phyloP scores from a whole-genome alignment of 2,329 filamentous ascomycete genomes.

The Whalleya microplaca region DNA sequence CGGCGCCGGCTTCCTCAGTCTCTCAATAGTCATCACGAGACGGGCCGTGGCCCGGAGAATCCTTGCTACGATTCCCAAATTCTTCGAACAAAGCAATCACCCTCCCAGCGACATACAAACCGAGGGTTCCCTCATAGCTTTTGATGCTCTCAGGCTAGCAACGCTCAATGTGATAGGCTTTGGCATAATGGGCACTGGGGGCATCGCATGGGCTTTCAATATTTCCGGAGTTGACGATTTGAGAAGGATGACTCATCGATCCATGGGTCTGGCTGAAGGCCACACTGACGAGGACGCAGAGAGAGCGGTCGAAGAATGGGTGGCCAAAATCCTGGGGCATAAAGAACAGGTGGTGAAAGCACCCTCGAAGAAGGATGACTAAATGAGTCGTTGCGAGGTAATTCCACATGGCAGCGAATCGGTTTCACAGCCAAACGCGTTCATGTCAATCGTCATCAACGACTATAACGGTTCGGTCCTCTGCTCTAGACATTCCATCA shows the following conservation, averaged over 20 bases:
- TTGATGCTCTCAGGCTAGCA: slow-evolving; percentile 82
- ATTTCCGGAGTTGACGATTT: slow-evolving; percentile 72
- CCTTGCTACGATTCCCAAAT: slow-evolving; percentile 66
- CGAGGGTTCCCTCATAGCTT: slow-evolving; percentile 72
- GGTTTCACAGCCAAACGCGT: not conserved
- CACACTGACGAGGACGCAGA: slow-evolving; percentile 56
- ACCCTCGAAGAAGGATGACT: slow-evolving; percentile 11
- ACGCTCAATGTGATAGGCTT: slow-evolving; percentile 83
- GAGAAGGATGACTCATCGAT: slow-evolving; percentile 52
- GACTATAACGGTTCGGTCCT: slow-evolving; percentile 2
- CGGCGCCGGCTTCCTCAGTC: slow-evolving; percentile 74
- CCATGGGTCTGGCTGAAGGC: slow-evolving; percentile 39
- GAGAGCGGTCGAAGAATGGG: slow-evolving; percentile 64
- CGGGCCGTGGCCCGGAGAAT: slow-evolving; percentile 70
- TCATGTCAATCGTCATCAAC: not conserved
- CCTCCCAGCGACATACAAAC: slow-evolving; percentile 48
- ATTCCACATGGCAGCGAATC: slow-evolving; percentile 3
- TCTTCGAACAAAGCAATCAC: slow-evolving; percentile 67
- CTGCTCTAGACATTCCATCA: slow-evolving; percentile 1
- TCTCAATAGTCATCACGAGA: slow-evolving; percentile 72
- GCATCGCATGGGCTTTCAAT: slow-evolving; percentile 76
- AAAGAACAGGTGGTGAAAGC: slow-evolving; percentile 36
- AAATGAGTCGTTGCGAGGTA: not conserved
- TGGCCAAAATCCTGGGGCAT: slow-evolving; percentile 60
- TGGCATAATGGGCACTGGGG: slow-evolving; percentile 74